These are phyloP conservation scores for Penicillium sp. DNA, from an alignment of 2,329 filamentous ascomycete genomes.

Conservation along the genomic window DNA sequence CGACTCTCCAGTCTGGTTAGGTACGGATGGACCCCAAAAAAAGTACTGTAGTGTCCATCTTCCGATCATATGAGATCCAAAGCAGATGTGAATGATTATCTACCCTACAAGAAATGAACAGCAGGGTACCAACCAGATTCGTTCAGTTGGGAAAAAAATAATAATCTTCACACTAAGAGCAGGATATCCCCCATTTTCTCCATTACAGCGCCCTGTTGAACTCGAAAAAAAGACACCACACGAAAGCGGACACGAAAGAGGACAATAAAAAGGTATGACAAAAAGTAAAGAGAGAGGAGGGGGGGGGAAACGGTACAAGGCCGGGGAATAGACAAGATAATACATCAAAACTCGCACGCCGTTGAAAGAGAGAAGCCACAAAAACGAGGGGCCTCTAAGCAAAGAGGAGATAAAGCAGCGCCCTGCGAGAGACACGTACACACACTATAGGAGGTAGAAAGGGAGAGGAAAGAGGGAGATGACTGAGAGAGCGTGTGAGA, in stretches of 20 bases:
- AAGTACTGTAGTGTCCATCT: too few species aligned
- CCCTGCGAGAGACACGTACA: too few species aligned
- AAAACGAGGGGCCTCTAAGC: slow-evolving; percentile 4
- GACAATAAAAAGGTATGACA: slow-evolving; percentile 14
- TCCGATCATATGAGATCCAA: too few species aligned
- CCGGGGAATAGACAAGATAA: slow-evolving; percentile 24
- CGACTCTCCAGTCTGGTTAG: too few species aligned
- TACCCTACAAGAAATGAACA: too few species aligned
- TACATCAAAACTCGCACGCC: slow-evolving; percentile 24
- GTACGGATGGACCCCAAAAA: too few species aligned
- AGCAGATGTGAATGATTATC: too few species aligned
- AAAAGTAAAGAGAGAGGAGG: slow-evolving; percentile 7
- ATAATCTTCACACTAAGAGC: slow-evolving; percentile 30
- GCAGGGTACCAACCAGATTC: not conserved
- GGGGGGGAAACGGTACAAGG: slow-evolving; percentile 7
- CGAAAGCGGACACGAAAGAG: slow-evolving; percentile 7
- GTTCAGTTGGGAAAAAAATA: slow-evolving; percentile 15
- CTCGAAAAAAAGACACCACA: slow-evolving; percentile 22
- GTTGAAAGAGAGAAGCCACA: slow-evolving; percentile 16
- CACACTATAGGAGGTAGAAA: not conserved
- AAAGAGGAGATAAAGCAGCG: not conserved
- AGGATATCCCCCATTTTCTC: slow-evolving; percentile 32
- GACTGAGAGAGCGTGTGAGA: too few species aligned
- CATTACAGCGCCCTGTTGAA: slow-evolving; percentile 37
- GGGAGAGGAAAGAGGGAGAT: not conserved